Evolutionary conservation across 441 rosid genomes (phyloP), one percentile per base, ranked within the genome.

Genomic region (Macaranga tanarius): DNA sequence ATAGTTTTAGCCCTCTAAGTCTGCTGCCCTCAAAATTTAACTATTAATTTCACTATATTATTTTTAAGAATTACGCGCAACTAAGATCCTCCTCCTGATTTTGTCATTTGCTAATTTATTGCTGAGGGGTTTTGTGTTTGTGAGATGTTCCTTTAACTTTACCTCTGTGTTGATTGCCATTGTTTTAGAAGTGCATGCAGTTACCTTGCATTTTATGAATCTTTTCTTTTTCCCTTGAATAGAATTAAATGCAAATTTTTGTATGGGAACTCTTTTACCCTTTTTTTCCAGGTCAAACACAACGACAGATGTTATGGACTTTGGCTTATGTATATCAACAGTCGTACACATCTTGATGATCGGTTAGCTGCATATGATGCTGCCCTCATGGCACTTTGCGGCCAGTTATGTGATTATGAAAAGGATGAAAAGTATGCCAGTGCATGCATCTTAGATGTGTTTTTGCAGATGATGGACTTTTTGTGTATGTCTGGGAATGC

Each of bases 241-340:
- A 65, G 69, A 74, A 68, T 59, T 28, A 65, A 62, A 58, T 79
- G 71, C 73, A 71, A 77, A 75, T 73, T 76, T 75, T 74, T 83
- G 73, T 76, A 19, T 85, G 75, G 87, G 77, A 80, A 79, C 74
- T 64, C 77, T 77, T 77, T 71, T 71, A 70, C 72, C 71, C 71
- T 79, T 76, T n/a, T 10, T 55, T 81, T 85, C 81, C 93, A 95
- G 99, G 97, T 92, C 73, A 86, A 84, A 84, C 82, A 74, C 76
- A 84, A 85, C 79, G 87, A 77, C 76, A 72, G 83, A 79, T 91
- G 97, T 17, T 95, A 95, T 67, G 93, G 75, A 80, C 88, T 95
- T 72, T 91, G 99, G 98, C 93, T 95, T 62, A 81, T 92, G 87
- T 89, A 89, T 88, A 86, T 93, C 85, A 84, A 93, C 89, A 93